phyloP scores from a whole-genome alignment of 2,329 filamentous ascomycete genomes.

The Nemania serpens region DNA sequence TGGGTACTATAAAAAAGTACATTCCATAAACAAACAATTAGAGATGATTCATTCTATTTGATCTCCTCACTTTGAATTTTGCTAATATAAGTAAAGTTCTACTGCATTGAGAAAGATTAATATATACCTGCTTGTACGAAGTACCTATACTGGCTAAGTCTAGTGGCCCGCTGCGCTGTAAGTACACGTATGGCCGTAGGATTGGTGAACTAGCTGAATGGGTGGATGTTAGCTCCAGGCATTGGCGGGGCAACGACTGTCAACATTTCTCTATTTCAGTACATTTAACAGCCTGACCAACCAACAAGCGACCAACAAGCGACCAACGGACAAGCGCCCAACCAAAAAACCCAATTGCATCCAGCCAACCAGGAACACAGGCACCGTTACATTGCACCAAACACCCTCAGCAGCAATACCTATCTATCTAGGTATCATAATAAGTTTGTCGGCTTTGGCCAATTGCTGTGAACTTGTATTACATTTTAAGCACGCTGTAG shows the following conservation, averaged over 20 bases:
- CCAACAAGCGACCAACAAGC: conserved; percentile 23
- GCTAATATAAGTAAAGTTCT: neutral
- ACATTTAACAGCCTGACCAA: conserved; percentile 11
- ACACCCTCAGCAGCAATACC: too few relatives aligned
- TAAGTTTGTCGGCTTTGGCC: neutral
- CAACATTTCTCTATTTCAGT: conserved; percentile 30
- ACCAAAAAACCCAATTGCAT: conserved; percentile 14
- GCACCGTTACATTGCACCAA: too few relatives aligned
- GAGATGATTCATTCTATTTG: too few relatives aligned
- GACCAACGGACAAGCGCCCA: conserved; percentile 17
- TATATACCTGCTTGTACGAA: too few relatives aligned
- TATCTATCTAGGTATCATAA: conserved; percentile 1
- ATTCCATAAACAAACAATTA: neutral
- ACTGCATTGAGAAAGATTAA: neutral
- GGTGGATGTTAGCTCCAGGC: neutral
- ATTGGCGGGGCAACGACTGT: conserved; percentile 36
- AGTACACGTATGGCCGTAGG: conserved; percentile 9
- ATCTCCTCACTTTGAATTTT: too few relatives aligned
- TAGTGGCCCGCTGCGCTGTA: too few relatives aligned
- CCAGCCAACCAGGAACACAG: conserved; percentile 14
- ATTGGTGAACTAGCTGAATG: conserved; percentile 13
- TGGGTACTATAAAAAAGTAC: too few relatives aligned
- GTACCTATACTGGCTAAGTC: neutral
- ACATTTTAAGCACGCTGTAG: neutral
- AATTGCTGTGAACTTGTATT: neutral